Conservation (phyloP, 2,329 filamentous ascomycete genomes). For the Sporothrix humicola region DNA sequence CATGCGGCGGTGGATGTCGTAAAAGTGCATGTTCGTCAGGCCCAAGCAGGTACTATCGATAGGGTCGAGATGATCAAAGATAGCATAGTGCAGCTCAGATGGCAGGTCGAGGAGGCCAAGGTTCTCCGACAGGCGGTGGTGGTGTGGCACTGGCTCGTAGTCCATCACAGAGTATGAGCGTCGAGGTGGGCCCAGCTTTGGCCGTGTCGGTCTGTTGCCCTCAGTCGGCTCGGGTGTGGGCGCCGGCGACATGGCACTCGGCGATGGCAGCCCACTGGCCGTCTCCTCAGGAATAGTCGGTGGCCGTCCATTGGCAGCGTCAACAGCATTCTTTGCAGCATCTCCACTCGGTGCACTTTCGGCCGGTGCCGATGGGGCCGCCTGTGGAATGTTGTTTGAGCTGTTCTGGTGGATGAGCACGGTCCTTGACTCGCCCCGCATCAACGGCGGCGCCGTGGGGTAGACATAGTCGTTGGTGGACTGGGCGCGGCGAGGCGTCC, state of each 20-base stretch:
- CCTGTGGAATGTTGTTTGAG: slow-evolving; percentile 1
- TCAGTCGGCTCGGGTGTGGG: not conserved
- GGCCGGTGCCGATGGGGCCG: not conserved
- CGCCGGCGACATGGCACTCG: not conserved
- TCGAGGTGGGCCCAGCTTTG: slow-evolving; percentile 53
- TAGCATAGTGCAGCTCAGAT: slow-evolving; percentile 63
- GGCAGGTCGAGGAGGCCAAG: slow-evolving; percentile 60
- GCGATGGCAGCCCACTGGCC: not conserved
- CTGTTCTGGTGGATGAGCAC: slow-evolving; percentile 32
- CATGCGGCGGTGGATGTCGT: slow-evolving; percentile 62
- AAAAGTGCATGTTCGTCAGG: slow-evolving; percentile 63
- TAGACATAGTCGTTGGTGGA: slow-evolving; percentile 54
- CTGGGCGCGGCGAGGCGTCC: slow-evolving; percentile 53
- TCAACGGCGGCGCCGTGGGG: slow-evolving; percentile 39
- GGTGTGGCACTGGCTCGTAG: slow-evolving; percentile 60
- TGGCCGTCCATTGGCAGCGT: slow-evolving; percentile 28
- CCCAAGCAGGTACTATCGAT: slow-evolving; percentile 69
- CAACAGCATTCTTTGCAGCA: not conserved
- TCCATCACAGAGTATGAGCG: slow-evolving; percentile 67
- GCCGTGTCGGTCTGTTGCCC: slow-evolving; percentile 39
- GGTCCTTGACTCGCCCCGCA: slow-evolving; percentile 32
- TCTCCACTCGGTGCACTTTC: not conserved
- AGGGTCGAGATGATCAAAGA: slow-evolving; percentile 67
- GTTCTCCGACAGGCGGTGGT: slow-evolving; percentile 54
- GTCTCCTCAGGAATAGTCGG: slow-evolving; percentile 35